Evolutionary conservation across 202 grass and related monocot genomes (phyloP), one percentile per base, ranked within the genome.

Genomic region (Cymbopogon flexuosus): DNA sequence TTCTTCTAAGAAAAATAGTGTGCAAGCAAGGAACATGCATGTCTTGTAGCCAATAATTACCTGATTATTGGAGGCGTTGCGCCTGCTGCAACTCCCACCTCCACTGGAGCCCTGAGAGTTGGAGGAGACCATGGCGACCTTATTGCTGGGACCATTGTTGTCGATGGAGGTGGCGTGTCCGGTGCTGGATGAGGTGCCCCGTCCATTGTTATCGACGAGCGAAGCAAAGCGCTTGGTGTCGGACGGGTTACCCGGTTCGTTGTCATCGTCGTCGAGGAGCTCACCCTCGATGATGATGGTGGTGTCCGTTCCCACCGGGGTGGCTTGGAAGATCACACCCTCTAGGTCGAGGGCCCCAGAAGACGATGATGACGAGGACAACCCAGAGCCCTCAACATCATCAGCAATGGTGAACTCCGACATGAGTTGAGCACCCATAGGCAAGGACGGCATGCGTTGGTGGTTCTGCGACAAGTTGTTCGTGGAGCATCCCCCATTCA

Each of bases 221-320:
- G 31, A 33, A 63, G 41, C 3, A 10, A 36, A 5, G 35, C 35
- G 35, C 33, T 4, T 34, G 33, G 33, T 34, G 33, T 4, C 2
- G 33, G 35, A 22, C n/a, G 65, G 7, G 59, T 23, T 30, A 7
- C 21, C 29, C 3, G 13, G 24, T 37, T 1, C 65, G 16, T 30
- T 31, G 42, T 66, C 51, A n/a, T n/a, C n/a, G 33, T 72, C 45
- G 5, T 5, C 6, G 45, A 16, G 11, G 58, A 86, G 85, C 41
- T 71, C 79, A 12, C 85, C 88, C 31, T 90, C 88, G 85, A 93
- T 90, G 29, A 90, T 65, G 24, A 88, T 43, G 42, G 86, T 75
- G 45, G 78, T 77, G 43, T 90, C 85, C 1, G 78, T 51, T 22
- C 72, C 15, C 31, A 34, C 70, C 64, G 69, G 46, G 33, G 30